A percentile compares a stretch with the other conserved stretches of the same genome.
Conservation (phyloP, 495 filamentous ascomycete genomes). For the Alectoria sarmentosa region DNA sequence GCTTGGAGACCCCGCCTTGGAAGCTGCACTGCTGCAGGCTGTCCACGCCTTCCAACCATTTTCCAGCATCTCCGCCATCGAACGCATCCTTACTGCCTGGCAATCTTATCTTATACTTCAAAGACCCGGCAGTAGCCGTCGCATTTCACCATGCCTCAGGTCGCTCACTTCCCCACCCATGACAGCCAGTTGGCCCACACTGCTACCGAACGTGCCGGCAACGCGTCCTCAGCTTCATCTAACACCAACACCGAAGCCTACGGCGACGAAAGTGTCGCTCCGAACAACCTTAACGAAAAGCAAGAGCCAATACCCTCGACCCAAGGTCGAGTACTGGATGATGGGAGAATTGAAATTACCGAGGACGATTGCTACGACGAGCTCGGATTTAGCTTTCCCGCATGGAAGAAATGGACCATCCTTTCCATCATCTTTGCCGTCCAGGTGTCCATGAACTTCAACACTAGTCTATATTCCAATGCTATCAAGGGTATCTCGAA, state of each 20-base stretch:
- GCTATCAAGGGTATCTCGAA: conserved; percentile 43
- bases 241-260: conserved; percentile 5
- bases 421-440: conserved; percentile 54
- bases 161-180: conserved; percentile 13
- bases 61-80: background rate
- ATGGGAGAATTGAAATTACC: conserved; percentile 40
- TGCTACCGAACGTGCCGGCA: background rate
- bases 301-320: background rate
- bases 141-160: background rate
- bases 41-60: background rate
- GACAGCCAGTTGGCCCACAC: conserved; percentile 17
- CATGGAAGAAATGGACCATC: conserved; percentile 52
- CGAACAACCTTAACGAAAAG: conserved; percentile 5
- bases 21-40: background rate
- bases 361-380: conserved; percentile 53
- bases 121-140: background rate
- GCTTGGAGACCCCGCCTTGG: background rate
- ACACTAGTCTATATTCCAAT: conserved; percentile 51
- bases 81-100: background rate
- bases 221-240: conserved; percentile 7
- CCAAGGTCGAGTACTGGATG: background rate
- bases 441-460: conserved; percentile 54
- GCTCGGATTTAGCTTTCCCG: conserved; percentile 47
- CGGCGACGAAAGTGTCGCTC: background rate
- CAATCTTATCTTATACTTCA: background rate